Conservation (phyloP, 2,329 filamentous ascomycete species). For the Aspergillus arachidicola region DNA sequence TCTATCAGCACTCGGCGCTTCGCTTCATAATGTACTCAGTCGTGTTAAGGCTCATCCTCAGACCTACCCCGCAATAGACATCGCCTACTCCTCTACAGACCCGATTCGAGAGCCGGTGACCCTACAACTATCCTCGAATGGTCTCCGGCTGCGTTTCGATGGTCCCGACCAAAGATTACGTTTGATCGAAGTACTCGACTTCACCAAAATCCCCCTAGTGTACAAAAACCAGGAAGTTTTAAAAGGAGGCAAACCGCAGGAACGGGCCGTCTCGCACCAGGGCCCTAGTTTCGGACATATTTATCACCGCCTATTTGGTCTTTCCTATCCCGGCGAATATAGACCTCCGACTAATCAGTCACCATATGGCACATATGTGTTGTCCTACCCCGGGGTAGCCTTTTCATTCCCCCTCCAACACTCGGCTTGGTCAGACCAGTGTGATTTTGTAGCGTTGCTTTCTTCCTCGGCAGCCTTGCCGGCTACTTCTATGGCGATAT, state of each 20-base stretch:
- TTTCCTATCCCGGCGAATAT: conserved; percentile 93
- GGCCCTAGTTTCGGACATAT: conserved; percentile 85
- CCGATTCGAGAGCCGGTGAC: conserved; percentile 77
- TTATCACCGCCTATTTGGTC: conserved; percentile 90
- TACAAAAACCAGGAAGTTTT: conserved; percentile 82
- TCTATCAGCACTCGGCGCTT: conserved; percentile 76
- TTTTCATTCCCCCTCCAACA: conserved; percentile 83
- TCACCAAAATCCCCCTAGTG: conserved; percentile 78
- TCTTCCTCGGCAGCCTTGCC: conserved; percentile 75
- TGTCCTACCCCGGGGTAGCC: conserved; percentile 92
- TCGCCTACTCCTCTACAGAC: conserved; percentile 74
- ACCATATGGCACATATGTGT: conserved; percentile 74
- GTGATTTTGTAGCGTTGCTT: conserved; percentile 83
- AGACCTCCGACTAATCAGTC: conserved; percentile 63
- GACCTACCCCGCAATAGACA: conserved; percentile 78
- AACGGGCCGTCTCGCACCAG: conserved; percentile 37
- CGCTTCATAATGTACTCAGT: conserved; percentile 84
- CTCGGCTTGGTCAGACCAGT: conserved; percentile 70
- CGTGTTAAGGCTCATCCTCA: conserved; percentile 85
- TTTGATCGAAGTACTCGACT: conserved; percentile 87
- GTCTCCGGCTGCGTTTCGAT: conserved; percentile 87
- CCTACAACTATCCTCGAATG: conserved; percentile 78
- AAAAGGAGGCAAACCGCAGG: conserved; percentile 51
- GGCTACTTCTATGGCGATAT: conserved; percentile 86
- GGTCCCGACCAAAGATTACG: conserved; percentile 89